Base-by-base conservation (phyloP, 768 basidiomycete species). In the Lactarius hatsudake region DNA sequence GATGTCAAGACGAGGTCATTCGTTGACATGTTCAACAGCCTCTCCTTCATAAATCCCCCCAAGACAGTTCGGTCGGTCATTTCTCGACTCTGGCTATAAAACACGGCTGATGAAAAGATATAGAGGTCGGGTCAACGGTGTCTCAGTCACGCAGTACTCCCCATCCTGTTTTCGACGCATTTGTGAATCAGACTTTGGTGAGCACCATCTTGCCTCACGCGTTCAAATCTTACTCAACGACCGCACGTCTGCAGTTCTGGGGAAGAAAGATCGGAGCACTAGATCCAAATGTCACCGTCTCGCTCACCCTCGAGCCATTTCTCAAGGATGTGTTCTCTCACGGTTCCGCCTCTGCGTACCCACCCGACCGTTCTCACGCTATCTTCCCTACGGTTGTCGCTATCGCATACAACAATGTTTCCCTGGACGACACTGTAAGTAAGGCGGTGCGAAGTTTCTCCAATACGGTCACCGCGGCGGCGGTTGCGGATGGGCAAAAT, bases 1-100 rank as follows among this genome's bases (percentile, higher is more conserved):
- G 63, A 62, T 13, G 54, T 67, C 23, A 17, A 38, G 9, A 56
- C 69, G 13, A 48, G 48, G 9, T 65, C 59, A n/a, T 48, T 48
- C n/a, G 8, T 18, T 20, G n/a, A 48, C 45, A 9, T n/a, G 9
- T n/a, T 67, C 45, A 43, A 3, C 30, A 48, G 18, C 28, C 20
- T 63, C 23, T 4, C 5, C 1, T 63, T 20, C 53, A 32, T 9
- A 32, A 32, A 32, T 32, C 32, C 32, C 30, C 62, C 28, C 5
- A 23, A 12, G 18, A 54, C 5, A 18, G 17, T 2, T 18, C 45
- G 62, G 62, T 63, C 32, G 3, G 62, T 61, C 32, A 10, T 53
- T 20, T 5, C 40, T 43, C 1, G n/a, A 17, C 32, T n/a, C 18
- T 15, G 40, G 2, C 20, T 10, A 12, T 32, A 20, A 12, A 12